phyloP scores from a whole-genome alignment of 495 filamentous ascomycete genomes.

The Aspergillus homomorphus region DNA sequence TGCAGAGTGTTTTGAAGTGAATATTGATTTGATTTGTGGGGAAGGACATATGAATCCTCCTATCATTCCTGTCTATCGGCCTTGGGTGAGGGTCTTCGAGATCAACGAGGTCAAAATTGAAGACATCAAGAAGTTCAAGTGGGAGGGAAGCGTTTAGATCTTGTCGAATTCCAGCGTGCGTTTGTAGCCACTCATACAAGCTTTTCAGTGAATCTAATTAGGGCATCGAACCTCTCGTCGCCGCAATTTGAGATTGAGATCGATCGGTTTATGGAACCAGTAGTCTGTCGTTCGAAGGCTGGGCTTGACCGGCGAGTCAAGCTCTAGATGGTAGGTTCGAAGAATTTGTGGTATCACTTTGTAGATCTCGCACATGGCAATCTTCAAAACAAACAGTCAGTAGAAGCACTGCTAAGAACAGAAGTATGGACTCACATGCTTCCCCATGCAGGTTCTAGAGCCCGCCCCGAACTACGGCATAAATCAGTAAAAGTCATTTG shows the following conservation, averaged over 20 bases:
- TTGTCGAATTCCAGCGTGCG: no score
- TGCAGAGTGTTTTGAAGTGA: not conserved
- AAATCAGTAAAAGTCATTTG: not conserved
- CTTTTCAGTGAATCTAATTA: no score
- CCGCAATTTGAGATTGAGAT: not conserved
- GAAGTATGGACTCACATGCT: constrained; percentile 17
- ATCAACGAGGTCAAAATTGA: constrained; percentile 1
- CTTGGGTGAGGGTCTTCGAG: not conserved
- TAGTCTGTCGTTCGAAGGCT: constrained; percentile 9
- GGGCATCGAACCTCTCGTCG: not conserved
- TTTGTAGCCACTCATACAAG: no score
- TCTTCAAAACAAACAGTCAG: constrained; percentile 8
- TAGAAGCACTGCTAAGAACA: not conserved
- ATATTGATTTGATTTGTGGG: not conserved
- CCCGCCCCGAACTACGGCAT: constrained; percentile 16
- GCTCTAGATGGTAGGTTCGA: constrained; percentile 14
- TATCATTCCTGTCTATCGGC: not conserved
- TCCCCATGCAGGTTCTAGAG: constrained; percentile 19
- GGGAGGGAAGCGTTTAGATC: not conserved
- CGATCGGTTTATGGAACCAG: constrained; percentile 15
- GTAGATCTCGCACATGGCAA: constrained; percentile 20
- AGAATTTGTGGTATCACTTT: constrained; percentile 21
- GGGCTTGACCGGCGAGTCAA: not conserved
- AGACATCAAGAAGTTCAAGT: not conserved
- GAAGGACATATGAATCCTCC: not conserved